Base-by-base conservation (phyloP, 208 protist species). In the Phytomonas francai region DNA sequence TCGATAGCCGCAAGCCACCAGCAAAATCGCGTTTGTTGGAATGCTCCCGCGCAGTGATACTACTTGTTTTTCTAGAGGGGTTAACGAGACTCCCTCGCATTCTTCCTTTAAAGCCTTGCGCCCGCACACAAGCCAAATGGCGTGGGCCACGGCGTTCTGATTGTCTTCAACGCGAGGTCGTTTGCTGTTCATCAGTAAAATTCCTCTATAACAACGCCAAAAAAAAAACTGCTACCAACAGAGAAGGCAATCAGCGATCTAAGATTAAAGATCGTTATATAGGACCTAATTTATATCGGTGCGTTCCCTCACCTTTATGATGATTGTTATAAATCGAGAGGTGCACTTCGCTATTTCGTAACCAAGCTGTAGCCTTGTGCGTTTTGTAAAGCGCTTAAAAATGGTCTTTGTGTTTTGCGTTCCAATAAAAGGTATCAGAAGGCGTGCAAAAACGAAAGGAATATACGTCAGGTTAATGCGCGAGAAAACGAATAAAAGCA, bases 1-100 rank as follows among this genome's bases (percentile, higher is more conserved):
- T 6, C 85, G 79, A 67, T 95, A 95, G 22, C 90, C 90, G 70
- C 90, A 95, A 27, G 87, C 86, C n/a, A 95, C 87, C 70, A 95
- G 70, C 51, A 95, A 69, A 11, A 95, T 72, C 25, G 85, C 83
- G 65, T 89, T 74, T 3, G 70, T 68, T 0, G 87, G 67, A 0
- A 95, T 29, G 39, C 74, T 76, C 59, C 76, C 69, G 71, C 81
- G 83, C 49, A 95, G 67, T 39, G 67, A 63, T 39, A 91, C 84
- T 9, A 95, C 90, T 56, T 95, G 90, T 59, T 75, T 72, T 74
- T 95, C 87, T 25, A 95, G 79, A 6, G 87, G 87, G 2, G 87
- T 95, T n/a, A 95, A 75, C 0, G 76, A 64, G 45, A 76, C 51
- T 14, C 65, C 77, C 22, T 76, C 74, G 29, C 76, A 45, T 33